Base-by-base conservation (phyloP, 202 grass and related monocot genomes). In the Elaeis oleifera region DNA sequence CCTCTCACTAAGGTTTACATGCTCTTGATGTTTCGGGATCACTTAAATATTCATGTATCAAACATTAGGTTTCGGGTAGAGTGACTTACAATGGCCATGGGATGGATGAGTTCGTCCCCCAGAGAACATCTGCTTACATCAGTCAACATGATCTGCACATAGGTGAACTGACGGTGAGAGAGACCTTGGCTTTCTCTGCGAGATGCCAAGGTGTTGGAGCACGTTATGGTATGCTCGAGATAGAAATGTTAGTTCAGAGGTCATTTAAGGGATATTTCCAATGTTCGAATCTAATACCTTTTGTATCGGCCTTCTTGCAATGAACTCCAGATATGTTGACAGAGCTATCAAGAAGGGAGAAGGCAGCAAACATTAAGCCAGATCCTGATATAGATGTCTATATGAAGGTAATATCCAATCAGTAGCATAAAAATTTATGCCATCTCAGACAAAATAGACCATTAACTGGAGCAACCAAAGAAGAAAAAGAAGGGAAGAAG, bases 291-390 rank as follows among this genome's bases (percentile, higher is more conserved):
- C 36, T 44, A 44, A 44, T 13, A 44, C 2, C 36, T 39, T 39
- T 13, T 3, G 9, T 3, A 39, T 39, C 9, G 36, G 6, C 36
- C 36, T 39, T 39, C 36, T 44, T 44, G 36, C 8, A 44, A 50
- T 65, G 76, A 59, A 72, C 20, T 53, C 13, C 75, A 90, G 87
- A 90, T 9, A 58, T 83, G 57, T 70, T 90, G 32, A 58, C 82
- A 63, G 87, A 90, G 36, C 49, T 90, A 50, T 82, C 83, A 28
- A 86, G 83, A 62, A 85, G 82, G 69, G 87, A 90, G 59, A 90
- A 90, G 79, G 87, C 78, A 23, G 79, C 73, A 78, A 70, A 76
- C 24, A 80, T 86, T 27, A 71, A 86, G 69, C 87, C 87, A 31
- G 83, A 90, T 71, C 83, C 83, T 65, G 86, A 90, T 64, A 59